Evolutionary conservation across 2,329 filamentous ascomycete genomes (phyloP), one percentile per base, ranked within the genome.

Genomic region (Akanthomyces lecanii): DNA sequence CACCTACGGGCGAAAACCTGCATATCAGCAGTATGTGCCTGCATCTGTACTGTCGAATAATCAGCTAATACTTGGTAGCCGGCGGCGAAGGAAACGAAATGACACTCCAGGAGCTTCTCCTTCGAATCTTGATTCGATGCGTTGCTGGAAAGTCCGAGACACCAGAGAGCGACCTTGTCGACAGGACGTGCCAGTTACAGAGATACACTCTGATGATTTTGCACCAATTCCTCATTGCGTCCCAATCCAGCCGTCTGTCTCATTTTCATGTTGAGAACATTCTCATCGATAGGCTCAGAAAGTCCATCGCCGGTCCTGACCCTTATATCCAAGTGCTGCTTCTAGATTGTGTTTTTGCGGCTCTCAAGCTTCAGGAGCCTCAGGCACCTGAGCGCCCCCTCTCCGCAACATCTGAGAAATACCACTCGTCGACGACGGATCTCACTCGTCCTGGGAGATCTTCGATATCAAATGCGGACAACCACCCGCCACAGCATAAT

Each of bases 251-350:
- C 47, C 75, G 82, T 12, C 72, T 92, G 8, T 80, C 82, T 21
- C 79, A 81, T n/a, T 74, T 91, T 10, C 85, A 89, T 61, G 78
- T 96, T 11, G 91, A 96, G 70, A 79, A 85, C 23, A 74, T 85
- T 42, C 79, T 97, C 33, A 88, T 95, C 64, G 85, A 88, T 38
- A 84, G 86, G 66, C 81, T 96, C 6, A 78, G 80, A 33, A 81
- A 82, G 69, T 83, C 87, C 18, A 78, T 92, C 23, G 74, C 81
- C 44, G 80, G 82, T 6, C 77, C 84, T 1, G 90, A 91, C 67
- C 83, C 87, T 36, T 87, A 87, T 59, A 83, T 94, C 1, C 92
- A 96, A 70, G 87, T 89, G 16, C 81, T 92, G 0, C 77, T 97
- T 11, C 82, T 97, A 28, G 90, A 93, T 69, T 87, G 91, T n/a